These are phyloP conservation scores for Paxillus involutus DNA, from an alignment of 768 basidiomycete genomes.

Conservation along the genomic window DNA sequence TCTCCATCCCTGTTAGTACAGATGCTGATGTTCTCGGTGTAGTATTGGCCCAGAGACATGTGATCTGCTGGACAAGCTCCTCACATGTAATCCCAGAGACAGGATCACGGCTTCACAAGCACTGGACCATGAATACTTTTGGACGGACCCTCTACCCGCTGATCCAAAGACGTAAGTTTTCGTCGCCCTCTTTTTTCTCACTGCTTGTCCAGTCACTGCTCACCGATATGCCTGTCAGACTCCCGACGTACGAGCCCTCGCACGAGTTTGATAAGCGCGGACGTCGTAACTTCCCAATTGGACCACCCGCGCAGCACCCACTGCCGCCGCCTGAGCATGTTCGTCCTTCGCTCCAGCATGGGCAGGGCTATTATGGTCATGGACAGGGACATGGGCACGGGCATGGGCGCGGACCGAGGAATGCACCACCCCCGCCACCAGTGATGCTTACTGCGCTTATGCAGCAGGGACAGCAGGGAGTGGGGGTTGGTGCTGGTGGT, in stretches of 20 bases:
- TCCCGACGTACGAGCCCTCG: slow-evolving; percentile 78
- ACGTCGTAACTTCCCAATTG: slow-evolving; percentile 41
- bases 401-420: slow-evolving; percentile 32
- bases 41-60: slow-evolving; percentile 74
- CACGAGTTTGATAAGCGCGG: slow-evolving; percentile 81
- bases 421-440: slow-evolving; percentile 24
- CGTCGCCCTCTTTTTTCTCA: background rate
- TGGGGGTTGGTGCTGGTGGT: slow-evolving; percentile 5
- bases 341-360: slow-evolving; percentile 33
- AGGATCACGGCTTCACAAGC: slow-evolving; percentile 85
- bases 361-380: slow-evolving; percentile 26
- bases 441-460: slow-evolving; percentile 31
- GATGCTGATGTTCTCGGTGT: slow-evolving; percentile 5
- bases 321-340: slow-evolving; percentile 30
- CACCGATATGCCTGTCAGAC: slow-evolving; percentile 34
- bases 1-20: background rate
- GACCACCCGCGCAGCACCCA: slow-evolving; percentile 24
- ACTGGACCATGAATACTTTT: slow-evolving; percentile 92
- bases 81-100: slow-evolving; percentile 80
- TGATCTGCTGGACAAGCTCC: slow-evolving; percentile 79
- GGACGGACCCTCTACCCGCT: slow-evolving; percentile 85
- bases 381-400: slow-evolving; percentile 24
- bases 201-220: background rate
- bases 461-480: slow-evolving; percentile 14
- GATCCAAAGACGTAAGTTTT: slow-evolving; percentile 72